Base-by-base conservation (phyloP, 2,329 filamentous ascomycete species). In the Penicillium palitans region DNA sequence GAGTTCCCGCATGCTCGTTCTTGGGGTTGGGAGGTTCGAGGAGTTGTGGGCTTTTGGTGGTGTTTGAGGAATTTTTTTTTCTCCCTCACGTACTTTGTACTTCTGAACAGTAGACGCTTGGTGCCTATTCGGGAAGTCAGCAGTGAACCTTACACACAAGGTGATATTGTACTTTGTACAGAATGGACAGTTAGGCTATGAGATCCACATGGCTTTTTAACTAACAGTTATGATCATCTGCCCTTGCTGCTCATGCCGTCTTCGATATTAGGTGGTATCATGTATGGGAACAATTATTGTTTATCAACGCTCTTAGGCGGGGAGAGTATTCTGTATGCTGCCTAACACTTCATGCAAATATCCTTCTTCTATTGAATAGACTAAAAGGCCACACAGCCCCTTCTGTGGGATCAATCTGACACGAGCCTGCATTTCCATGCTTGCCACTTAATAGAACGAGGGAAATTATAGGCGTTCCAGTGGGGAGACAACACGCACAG, bases 201-300 rank as follows among this genome's bases (percentile, higher is more conserved):
- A 53, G 58, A 49, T 58, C 44, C 49, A 53, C 45, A 53, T 46
- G 55, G 44, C 40, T 42, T 27, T 41, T n/a, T 40, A 35, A 33
- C 19, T n/a, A 33, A 46, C 27, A 9, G 46, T 47, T 27, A 57
- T 57, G 37, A 33, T 55, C 12, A 10, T 37, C 31, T 47, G 44
- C 58, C 64, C 64, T 67, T 62, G 59, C 63, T 53, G 61, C 41
- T 19, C 25, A 47, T 31, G 8, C 37, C 8, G 13, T 15, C 25
- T 53, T 60, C 27, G 51, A 66, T 55, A 59, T 46, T 25, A 21
- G 10, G 27, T 8, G 6, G 4, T 53, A 48, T 48, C 46, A 64
- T 61, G 53, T 62, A 53, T 19, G 41, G 15, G n/a, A 39, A n/a
- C 52, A 61, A 66, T 62, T 63, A 65, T 61, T 56, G 57, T 27